Conservation (phyloP, 495 filamentous ascomycete genomes). For the Cetradonia linearis region DNA sequence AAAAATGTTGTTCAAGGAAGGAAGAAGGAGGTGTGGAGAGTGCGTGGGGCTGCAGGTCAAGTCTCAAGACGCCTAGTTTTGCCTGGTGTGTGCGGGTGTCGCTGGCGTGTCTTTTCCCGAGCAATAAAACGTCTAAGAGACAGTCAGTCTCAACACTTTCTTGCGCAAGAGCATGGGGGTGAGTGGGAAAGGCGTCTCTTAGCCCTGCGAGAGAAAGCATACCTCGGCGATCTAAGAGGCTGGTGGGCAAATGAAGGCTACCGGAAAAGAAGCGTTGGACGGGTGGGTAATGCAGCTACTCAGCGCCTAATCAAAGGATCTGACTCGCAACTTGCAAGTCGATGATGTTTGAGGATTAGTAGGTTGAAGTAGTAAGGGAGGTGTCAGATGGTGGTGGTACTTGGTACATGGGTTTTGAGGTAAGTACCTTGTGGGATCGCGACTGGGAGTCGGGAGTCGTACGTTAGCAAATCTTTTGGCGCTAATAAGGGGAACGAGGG, state of each 20-base stretch:
- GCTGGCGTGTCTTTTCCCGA: conserved; percentile 14
- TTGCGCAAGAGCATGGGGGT: conserved; percentile 9
- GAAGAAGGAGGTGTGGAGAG: conserved; percentile 22
- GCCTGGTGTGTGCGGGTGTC: conserved; percentile 20
- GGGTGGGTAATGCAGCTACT: conserved; percentile 9
- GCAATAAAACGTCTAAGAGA: conserved; percentile 7
- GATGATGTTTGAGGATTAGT: conserved; percentile 3
- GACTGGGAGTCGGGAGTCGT: neutral
- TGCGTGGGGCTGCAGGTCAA: conserved; percentile 19
- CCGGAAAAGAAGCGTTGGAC: neutral
- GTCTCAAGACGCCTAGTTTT: conserved; percentile 24
- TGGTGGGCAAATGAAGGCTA: conserved; percentile 12
- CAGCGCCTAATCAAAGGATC: conserved; percentile 6
- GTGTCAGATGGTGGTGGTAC: conserved; percentile 1
- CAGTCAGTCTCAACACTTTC: conserved; percentile 14
- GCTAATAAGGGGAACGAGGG: neutral
- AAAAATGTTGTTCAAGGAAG: conserved; percentile 14
- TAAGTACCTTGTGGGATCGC: neutral
- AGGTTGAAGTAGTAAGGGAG: neutral
- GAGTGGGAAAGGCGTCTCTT: neutral
- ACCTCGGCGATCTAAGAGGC: conserved; percentile 15
- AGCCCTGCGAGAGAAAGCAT: neutral
- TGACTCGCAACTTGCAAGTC: conserved; percentile 10
- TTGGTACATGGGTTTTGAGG: neutral
- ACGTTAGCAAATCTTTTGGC: neutral